These are phyloP conservation scores for Pseudozyma sp. DNA, from an alignment of 1,284 basidiomycete genomes.

Conservation along the genomic window DNA sequence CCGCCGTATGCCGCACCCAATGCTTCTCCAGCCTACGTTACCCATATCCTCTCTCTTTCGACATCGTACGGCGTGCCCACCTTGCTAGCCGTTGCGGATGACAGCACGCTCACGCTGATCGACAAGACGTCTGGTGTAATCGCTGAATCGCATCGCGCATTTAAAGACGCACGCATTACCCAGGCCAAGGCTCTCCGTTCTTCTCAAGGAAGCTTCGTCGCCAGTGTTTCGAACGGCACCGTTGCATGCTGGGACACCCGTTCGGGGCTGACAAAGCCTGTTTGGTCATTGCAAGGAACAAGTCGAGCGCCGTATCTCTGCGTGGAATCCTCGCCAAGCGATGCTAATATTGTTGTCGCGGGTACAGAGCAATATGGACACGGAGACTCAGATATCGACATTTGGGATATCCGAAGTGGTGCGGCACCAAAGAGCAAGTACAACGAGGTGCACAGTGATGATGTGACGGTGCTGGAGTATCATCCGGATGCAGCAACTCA, in stretches of 20 bases:
- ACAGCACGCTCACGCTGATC: conserved; percentile 46
- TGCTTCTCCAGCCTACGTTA: conserved; percentile 48
- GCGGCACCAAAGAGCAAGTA: conserved; percentile 54
- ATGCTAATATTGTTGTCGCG: conserved; percentile 48
- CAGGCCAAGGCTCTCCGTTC: conserved; percentile 27
- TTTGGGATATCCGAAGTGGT: conserved; percentile 59
- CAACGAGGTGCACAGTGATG: conserved; percentile 66
- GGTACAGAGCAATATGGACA: conserved; percentile 63
- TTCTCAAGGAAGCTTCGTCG: conserved; percentile 32
- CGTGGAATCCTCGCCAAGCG: conserved; percentile 38
- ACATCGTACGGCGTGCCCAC: conserved; percentile 40
- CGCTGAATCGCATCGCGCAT: conserved; percentile 32
- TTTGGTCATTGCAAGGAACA: conserved; percentile 34
- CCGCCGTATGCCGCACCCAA: conserved; percentile 34
- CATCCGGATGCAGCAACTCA: conserved; percentile 47
- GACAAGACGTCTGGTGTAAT: conserved; percentile 48
- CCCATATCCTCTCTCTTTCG: conserved; percentile 48
- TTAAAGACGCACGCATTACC: conserved; percentile 42
- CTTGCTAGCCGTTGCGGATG: conserved; percentile 48
- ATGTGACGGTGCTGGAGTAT: conserved; percentile 61
- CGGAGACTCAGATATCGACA: conserved; percentile 59
- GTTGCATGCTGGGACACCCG: conserved; percentile 53
- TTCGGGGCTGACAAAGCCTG: conserved; percentile 15
- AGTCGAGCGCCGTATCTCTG: conserved; percentile 57
- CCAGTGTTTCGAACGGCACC: conserved; percentile 36